phyloP scores from a whole-genome alignment of 768 basidiomycete species.

The Sutorius australiensis region DNA sequence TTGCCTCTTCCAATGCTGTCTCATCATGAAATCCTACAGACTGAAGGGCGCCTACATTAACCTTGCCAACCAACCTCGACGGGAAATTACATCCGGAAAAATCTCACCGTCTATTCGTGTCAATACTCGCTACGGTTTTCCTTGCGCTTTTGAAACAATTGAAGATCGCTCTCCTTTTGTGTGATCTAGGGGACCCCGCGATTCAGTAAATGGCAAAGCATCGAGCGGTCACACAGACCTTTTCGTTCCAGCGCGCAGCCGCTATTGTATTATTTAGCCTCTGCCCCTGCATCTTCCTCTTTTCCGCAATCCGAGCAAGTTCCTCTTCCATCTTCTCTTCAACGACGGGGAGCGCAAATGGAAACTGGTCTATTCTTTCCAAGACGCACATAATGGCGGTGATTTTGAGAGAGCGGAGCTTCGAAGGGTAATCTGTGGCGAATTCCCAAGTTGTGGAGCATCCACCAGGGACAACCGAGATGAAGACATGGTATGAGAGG shows the following conservation, averaged over 20 bases:
- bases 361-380: slow-evolving; percentile 84
- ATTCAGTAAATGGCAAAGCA: background rate
- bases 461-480: slow-evolving; percentile 60
- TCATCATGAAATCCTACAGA: slow-evolving; percentile 76
- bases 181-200: slow-evolving; percentile 43
- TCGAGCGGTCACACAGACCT: slow-evolving; percentile 43
- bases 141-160: slow-evolving; percentile 58
- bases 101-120: slow-evolving; percentile 69
- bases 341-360: slow-evolving; percentile 55
- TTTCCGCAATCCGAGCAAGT: slow-evolving; percentile 70
- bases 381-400: slow-evolving; percentile 59
- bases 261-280: slow-evolving; percentile 87
- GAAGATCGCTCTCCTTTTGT: slow-evolving; percentile 74
- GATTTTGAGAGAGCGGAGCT: slow-evolving; percentile 62
- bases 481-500: background rate
- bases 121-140: slow-evolving; percentile 59
- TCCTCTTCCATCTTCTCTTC: slow-evolving; percentile 95
- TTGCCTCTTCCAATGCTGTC: slow-evolving; percentile 68
- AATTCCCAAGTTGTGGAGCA: slow-evolving; percentile 87
- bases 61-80: background rate
- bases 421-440: slow-evolving; percentile 66
- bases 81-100: background rate
- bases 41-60: slow-evolving; percentile 48
- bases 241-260: slow-evolving; percentile 79
- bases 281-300: slow-evolving; percentile 79